A percentile compares a stretch with the other conserved stretches of the same genome.
Evolutionary conservation across 2,329 filamentous ascomycete species (phyloP).

Genomic region (Neofusicoccum umdonicola): DNA sequence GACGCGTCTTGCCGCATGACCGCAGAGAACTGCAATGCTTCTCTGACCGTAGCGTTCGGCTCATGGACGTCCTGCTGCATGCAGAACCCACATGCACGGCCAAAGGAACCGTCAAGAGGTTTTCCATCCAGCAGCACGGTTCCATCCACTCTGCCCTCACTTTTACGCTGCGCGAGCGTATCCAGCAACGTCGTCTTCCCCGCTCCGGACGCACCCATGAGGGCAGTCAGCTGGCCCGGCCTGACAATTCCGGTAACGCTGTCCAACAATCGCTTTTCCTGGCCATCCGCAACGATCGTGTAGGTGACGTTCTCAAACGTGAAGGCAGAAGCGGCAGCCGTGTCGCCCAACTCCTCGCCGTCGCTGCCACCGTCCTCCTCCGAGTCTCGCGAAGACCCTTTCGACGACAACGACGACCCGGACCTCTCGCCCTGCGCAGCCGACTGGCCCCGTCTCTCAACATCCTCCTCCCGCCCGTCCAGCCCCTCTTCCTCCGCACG

Average conservation of each 20-base stretch:
- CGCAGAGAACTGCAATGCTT: slow-evolving; percentile 65
- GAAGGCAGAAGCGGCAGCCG: slow-evolving; percentile 39
- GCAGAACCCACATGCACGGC: slow-evolving; percentile 53
- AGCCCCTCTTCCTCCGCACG: no score
- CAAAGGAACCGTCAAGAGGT: slow-evolving; percentile 40
- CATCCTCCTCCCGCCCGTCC: no score
- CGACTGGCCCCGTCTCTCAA: no score
- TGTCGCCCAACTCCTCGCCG: not conserved
- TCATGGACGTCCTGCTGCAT: slow-evolving; percentile 69
- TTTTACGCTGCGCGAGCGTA: slow-evolving; percentile 43
- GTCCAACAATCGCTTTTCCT: slow-evolving; percentile 48
- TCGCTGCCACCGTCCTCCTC: not conserved
- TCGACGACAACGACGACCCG: no score
- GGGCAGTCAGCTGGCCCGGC: slow-evolving; percentile 72
- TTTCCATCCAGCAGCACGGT: slow-evolving; percentile 46
- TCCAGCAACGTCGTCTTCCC: slow-evolving; percentile 42
- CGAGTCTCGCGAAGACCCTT: no score
- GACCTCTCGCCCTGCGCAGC: no score
- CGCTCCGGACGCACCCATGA: slow-evolving; percentile 75
- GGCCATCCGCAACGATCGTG: slow-evolving; percentile 50
- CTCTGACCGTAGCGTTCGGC: slow-evolving; percentile 63
- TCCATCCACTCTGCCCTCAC: slow-evolving; percentile 45
- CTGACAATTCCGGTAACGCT: slow-evolving; percentile 70
- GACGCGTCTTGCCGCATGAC: slow-evolving; percentile 61
- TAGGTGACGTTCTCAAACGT: slow-evolving; percentile 88